phyloP scores from a whole-genome alignment of 2,329 filamentous ascomycete genomes.

The Fusarium sp. region DNA sequence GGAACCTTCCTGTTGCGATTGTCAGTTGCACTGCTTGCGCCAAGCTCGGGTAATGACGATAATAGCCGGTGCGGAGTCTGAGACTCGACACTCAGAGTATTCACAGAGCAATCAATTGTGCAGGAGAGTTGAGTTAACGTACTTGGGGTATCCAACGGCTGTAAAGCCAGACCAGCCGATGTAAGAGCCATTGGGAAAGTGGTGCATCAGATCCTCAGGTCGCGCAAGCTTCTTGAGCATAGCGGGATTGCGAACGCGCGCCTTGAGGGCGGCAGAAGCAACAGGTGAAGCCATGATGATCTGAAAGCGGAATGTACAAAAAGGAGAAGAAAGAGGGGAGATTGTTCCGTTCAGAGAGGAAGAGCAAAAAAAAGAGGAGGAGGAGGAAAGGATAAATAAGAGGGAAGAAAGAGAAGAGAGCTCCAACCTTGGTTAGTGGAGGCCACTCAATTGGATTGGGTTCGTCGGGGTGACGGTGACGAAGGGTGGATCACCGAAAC shows the following conservation, averaged over 20 bases:
- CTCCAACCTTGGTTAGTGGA: conserved; percentile 28
- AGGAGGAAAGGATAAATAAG: conserved; percentile 26
- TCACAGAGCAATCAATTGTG: neutral
- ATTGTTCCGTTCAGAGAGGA: conserved; percentile 23
- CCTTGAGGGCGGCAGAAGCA: conserved; percentile 79
- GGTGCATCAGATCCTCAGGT: conserved; percentile 80
- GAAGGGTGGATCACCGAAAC: conserved; percentile 36
- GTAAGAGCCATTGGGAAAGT: conserved; percentile 87
- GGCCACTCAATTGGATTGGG: neutral
- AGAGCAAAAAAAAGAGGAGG: neutral
- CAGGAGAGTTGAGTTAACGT: conserved; percentile 11
- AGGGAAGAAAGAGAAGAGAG: conserved; percentile 21
- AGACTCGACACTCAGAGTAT: neutral
- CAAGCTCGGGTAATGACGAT: conserved; percentile 29
- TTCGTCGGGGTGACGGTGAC: conserved; percentile 36
- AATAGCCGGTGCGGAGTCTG: conserved; percentile 30
- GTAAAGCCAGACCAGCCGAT: conserved; percentile 94
- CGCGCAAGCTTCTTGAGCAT: conserved; percentile 83
- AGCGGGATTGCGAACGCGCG: conserved; percentile 78
- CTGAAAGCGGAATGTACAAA: conserved; percentile 11
- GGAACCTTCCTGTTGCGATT: conserved; percentile 75
- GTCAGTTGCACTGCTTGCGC: conserved; percentile 1
- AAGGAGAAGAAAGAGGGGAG: conserved; percentile 34
- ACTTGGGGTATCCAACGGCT: conserved; percentile 88
- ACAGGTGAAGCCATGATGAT: conserved; percentile 59